A percentile compares a stretch with the other conserved stretches of the same genome.
These are phyloP conservation scores for Umbellularia californica DNA, from an alignment of 164 flowering plant species.

Conservation along the genomic window DNA sequence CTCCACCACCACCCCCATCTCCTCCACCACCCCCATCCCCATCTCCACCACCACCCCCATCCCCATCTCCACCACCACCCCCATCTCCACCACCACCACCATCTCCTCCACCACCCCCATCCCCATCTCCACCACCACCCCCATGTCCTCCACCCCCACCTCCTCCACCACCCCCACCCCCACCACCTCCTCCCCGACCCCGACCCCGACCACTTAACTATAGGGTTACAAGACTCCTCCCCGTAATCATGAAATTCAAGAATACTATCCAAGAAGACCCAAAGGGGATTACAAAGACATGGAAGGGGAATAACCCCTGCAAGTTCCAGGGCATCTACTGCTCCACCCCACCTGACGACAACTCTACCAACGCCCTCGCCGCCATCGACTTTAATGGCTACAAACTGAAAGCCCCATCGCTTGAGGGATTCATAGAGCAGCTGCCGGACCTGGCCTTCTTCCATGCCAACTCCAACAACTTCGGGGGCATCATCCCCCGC, in stretches of 20 bases:
- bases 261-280: conserved; percentile 43
- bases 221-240: conserved; percentile 22
- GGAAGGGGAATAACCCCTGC: conserved; percentile 58
- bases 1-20: background rate
- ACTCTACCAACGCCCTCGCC: conserved; percentile 21
- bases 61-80: background rate
- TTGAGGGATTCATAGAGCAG: conserved; percentile 19
- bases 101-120: background rate
- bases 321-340: conserved; percentile 58
- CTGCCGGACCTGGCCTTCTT: conserved; percentile 38
- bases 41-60: background rate
- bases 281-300: conserved; percentile 30
- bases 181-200: background rate
- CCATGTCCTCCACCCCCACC: conserved; percentile 2
- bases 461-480: conserved; percentile 45
- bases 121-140: background rate
- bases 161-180: background rate
- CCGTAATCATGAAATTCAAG: conserved; percentile 49
- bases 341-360: conserved; percentile 38
- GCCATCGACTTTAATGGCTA: conserved; percentile 42
- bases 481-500: conserved; percentile 18
- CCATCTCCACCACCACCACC: background rate
- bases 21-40: background rate
- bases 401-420: conserved; percentile 18
- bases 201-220: background rate